Evolutionary conservation across 129 eudicot genomes (phyloP).

Genomic region (Chrysanthemum makinoi): DNA sequence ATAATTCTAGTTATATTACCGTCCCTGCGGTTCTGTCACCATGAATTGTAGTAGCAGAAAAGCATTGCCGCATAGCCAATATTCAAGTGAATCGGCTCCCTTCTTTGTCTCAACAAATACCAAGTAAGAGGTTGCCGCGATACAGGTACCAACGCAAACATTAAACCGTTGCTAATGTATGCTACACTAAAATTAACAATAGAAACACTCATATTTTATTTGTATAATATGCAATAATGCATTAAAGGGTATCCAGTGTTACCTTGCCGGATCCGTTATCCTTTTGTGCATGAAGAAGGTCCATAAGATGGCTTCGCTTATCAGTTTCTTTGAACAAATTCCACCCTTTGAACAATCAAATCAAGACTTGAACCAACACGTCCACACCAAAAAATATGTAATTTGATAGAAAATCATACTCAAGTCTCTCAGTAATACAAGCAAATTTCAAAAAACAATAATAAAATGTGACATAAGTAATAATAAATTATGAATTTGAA

Average conservation of each 20-base stretch:
- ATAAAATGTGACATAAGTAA: background rate
- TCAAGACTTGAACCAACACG: slow-evolving; percentile 75
- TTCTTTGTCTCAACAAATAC: slow-evolving; percentile 74
- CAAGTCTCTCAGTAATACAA: slow-evolving; percentile 57
- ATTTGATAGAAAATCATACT: slow-evolving; percentile 63
- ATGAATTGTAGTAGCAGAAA: slow-evolving; percentile 67
- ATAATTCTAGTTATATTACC: slow-evolving; percentile 24
- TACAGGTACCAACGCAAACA: slow-evolving; percentile 23
- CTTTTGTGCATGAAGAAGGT: slow-evolving; percentile 68
- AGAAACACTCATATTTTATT: background rate
- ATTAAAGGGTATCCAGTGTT: slow-evolving; percentile 10
- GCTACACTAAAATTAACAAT: background rate
- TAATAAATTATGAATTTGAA: background rate
- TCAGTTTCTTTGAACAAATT: slow-evolving; percentile 64
- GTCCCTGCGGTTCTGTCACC: slow-evolving; percentile 70
- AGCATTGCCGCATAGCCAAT: slow-evolving; percentile 56
- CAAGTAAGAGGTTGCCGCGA: slow-evolving; percentile 68
- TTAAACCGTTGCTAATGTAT: slow-evolving; percentile 19
- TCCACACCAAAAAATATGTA: slow-evolving; percentile 66
- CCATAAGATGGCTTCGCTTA: slow-evolving; percentile 73
- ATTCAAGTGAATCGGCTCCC: slow-evolving; percentile 69
- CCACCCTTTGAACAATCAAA: slow-evolving; percentile 70
- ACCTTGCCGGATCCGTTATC: slow-evolving; percentile 65
- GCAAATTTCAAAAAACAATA: background rate
- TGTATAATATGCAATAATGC: background rate